A percentile compares a stretch with the other conserved stretches of the same genome.
phyloP scores from a whole-genome alignment of 768 basidiomycete genomes.

The Russula vinacea region DNA sequence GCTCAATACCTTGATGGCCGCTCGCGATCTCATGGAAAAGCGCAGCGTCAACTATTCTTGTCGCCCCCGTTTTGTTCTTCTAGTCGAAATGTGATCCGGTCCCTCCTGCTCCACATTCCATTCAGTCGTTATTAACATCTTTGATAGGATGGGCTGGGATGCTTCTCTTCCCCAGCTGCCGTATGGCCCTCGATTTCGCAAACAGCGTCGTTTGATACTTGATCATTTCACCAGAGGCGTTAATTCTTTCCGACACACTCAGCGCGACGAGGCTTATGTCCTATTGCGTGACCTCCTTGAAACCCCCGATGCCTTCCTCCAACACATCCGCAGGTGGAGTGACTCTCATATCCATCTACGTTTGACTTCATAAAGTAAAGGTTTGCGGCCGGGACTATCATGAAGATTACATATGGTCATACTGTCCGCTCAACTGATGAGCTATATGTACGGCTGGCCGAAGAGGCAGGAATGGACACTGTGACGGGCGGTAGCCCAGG shows the following conservation, averaged over 20 bases:
- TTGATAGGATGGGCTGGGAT: slow-evolving; percentile 31
- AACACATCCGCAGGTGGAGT: slow-evolving; percentile 34
- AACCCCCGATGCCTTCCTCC: slow-evolving; percentile 32
- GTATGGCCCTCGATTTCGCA: slow-evolving; percentile 35
- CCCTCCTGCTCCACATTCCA: too few relatives aligned
- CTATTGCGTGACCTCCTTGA: slow-evolving; percentile 34
- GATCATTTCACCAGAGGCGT: slow-evolving; percentile 31
- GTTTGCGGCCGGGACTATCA: slow-evolving; percentile 35
- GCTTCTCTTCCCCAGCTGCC: slow-evolving; percentile 26
- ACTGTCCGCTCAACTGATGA: slow-evolving; percentile 35
- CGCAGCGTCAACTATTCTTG: slow-evolving; percentile 37
- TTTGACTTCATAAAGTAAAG: slow-evolving; percentile 25
- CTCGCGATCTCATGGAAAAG: slow-evolving; percentile 39
- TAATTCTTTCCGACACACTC: slow-evolving; percentile 30
- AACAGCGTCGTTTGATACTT: slow-evolving; percentile 35
- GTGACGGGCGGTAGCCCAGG: slow-evolving; percentile 33
- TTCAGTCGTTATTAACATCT: neutral
- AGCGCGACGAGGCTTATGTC: slow-evolving; percentile 33
- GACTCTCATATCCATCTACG: neutral
- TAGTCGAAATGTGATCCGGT: slow-evolving; percentile 33
- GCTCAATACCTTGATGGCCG: slow-evolving; percentile 37
- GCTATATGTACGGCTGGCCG: slow-evolving; percentile 34
- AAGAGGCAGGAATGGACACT: slow-evolving; percentile 31
- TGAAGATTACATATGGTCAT: slow-evolving; percentile 38
- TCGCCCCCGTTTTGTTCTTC: slow-evolving; percentile 35